Conservation (phyloP, 768 basidiomycete species). For the Pleurotus pulmonarius region DNA sequence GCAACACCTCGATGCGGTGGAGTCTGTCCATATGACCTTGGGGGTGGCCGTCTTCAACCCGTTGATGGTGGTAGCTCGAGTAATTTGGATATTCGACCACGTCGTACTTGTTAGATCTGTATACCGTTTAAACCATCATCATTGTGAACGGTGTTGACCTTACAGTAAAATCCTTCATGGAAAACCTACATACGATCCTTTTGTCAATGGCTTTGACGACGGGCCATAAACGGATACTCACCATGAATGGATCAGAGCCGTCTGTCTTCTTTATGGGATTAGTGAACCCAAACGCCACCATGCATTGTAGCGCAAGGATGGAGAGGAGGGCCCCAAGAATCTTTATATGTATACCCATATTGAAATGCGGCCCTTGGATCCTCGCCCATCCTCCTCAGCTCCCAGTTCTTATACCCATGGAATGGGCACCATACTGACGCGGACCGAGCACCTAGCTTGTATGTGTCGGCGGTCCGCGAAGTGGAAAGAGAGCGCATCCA, state of each 20-base stretch:
- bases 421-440: too few species aligned
- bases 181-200: slow-evolving; percentile 17
- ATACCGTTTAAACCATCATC: neutral
- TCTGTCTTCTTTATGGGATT: slow-evolving; percentile 23
- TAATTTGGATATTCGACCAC: slow-evolving; percentile 26
- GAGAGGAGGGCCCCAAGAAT: neutral
- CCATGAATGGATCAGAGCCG: slow-evolving; percentile 28
- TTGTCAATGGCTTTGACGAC: neutral
- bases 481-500: too few species aligned
- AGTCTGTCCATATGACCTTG: slow-evolving; percentile 26
- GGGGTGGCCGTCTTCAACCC: slow-evolving; percentile 33
- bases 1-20: slow-evolving; percentile 24
- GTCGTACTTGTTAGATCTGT: slow-evolving; percentile 25
- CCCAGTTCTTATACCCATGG: too few species aligned
- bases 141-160: neutral
- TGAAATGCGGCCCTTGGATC: too few species aligned
- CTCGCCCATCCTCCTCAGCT: too few species aligned
- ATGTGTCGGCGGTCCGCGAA: too few species aligned
- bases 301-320: neutral
- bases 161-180: slow-evolving; percentile 27
- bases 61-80: slow-evolving; percentile 23
- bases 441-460: too few species aligned
- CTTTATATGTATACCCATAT: neutral
- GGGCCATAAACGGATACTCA: neutral
- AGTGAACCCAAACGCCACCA: slow-evolving; percentile 15